These are phyloP conservation scores for Alternaria brassicae DNA, from an alignment of 2,329 filamentous ascomycete species.

Conservation along the genomic window DNA sequence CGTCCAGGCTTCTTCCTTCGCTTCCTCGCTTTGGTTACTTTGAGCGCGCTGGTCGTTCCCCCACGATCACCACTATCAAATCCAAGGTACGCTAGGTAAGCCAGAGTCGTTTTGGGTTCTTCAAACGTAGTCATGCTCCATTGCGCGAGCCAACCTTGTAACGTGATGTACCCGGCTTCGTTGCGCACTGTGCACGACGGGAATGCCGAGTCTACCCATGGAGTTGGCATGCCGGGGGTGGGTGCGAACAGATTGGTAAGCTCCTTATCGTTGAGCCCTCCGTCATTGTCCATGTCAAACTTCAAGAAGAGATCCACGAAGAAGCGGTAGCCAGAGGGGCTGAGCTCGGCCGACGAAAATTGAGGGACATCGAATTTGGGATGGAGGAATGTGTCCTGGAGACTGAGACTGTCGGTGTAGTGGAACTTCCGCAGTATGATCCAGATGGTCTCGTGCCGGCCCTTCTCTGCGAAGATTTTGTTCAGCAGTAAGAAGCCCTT, in stretches of 20 bases:
- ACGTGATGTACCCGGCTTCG: slow-evolving; percentile 91
- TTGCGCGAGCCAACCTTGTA: slow-evolving; percentile 97
- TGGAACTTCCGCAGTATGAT: slow-evolving; percentile 93
- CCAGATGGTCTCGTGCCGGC: slow-evolving; percentile 97
- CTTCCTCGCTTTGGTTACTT: slow-evolving; percentile 91
- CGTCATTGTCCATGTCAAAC: slow-evolving; percentile 97
- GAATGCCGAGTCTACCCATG: slow-evolving; percentile 88
- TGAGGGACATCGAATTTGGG: slow-evolving; percentile 95
- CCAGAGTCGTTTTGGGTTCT: slow-evolving; percentile 91
- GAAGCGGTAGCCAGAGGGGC: slow-evolving; percentile 92
- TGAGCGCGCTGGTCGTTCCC: slow-evolving; percentile 82
- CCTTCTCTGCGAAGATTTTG: slow-evolving; percentile 96
- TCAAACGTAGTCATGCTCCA: slow-evolving; percentile 99
- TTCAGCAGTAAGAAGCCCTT: slow-evolving; percentile 88
- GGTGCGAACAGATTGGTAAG: slow-evolving; percentile 88
- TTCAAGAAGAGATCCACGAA: slow-evolving; percentile 95
- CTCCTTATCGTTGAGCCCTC: slow-evolving; percentile 86
- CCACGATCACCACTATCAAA: slow-evolving; percentile 81
- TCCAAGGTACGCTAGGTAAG: slow-evolving; percentile 94
- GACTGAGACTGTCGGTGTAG: slow-evolving; percentile 91
- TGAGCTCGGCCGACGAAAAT: slow-evolving; percentile 90
- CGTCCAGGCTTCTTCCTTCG: slow-evolving; percentile 79
- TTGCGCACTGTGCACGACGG: slow-evolving; percentile 94
- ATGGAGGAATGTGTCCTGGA: slow-evolving; percentile 89
- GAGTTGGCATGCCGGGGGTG: slow-evolving; percentile 84